Evolutionary conservation across 1,284 basidiomycete species (phyloP).

Genomic region (Athelia psychrophila): DNA sequence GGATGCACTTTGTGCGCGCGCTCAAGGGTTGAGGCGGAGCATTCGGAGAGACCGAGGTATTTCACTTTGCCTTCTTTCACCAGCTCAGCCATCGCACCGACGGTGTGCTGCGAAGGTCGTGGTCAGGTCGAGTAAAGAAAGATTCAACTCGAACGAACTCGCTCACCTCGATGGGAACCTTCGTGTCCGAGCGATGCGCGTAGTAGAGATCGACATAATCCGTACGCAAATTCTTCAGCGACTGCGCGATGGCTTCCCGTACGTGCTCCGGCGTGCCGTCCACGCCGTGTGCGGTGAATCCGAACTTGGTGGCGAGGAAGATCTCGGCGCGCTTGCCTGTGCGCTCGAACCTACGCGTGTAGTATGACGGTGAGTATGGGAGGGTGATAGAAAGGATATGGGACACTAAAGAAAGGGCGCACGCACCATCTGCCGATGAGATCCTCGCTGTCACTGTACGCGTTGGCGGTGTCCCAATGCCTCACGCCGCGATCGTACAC

Average conservation of each 20-base stretch:
- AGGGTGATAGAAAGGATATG: not conserved
- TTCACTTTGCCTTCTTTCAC: slow-evolving; percentile 45
- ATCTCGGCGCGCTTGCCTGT: slow-evolving; percentile 37
- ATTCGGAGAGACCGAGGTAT: slow-evolving; percentile 50
- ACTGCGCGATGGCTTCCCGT: slow-evolving; percentile 16
- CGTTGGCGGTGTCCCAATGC: slow-evolving; percentile 21
- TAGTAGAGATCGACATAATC: slow-evolving; percentile 22
- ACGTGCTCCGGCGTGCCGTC: slow-evolving; percentile 26
- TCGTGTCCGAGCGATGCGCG: slow-evolving; percentile 20
- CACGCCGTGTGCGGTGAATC: slow-evolving; percentile 11
- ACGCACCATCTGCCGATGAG: slow-evolving; percentile 29
- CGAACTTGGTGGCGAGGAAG: slow-evolving; percentile 47
- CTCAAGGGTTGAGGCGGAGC: slow-evolving; percentile 42
- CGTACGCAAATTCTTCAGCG: slow-evolving; percentile 22
- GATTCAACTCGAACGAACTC: no score
- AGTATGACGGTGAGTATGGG: slow-evolving; percentile 3
- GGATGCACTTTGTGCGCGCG: slow-evolving; percentile 48
- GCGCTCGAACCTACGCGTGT: slow-evolving; percentile 29
- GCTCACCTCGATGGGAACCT: not conserved
- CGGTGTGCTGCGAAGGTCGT: slow-evolving; percentile 14
- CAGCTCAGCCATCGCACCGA: slow-evolving; percentile 35
- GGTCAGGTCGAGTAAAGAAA: not conserved
- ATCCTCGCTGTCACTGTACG: slow-evolving; percentile 20
- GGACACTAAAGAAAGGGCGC: no score
- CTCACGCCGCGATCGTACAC: slow-evolving; percentile 19